These are phyloP conservation scores for Leccinum subrobustum DNA, from an alignment of 1,284 basidiomycete species.

Conservation along the genomic window DNA sequence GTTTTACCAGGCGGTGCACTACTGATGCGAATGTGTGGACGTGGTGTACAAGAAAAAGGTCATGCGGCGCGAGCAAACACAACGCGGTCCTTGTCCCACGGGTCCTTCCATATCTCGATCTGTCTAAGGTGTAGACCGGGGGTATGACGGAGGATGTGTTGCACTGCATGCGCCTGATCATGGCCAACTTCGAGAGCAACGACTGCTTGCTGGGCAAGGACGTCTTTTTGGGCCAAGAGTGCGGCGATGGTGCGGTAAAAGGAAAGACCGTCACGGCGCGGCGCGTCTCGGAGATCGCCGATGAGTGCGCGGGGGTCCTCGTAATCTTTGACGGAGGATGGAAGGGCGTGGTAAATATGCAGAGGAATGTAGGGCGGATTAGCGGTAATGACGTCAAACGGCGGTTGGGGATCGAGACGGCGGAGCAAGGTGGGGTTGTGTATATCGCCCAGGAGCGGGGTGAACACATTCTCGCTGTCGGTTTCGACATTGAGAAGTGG, in stretches of 20 bases:
- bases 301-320: constrained; percentile 83
- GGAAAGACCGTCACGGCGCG: constrained; percentile 53
- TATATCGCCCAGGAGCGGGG: constrained; percentile 46
- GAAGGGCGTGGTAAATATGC: constrained; percentile 61
- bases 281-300: constrained; percentile 53
- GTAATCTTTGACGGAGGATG: constrained; percentile 66
- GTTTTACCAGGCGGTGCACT: constrained; percentile 19
- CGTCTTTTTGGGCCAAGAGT: constrained; percentile 47
- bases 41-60: constrained; percentile 1
- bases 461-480: constrained; percentile 44
- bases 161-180: constrained; percentile 65
- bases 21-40: neutral
- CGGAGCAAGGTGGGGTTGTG: constrained; percentile 40
- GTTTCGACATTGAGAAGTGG: neutral
- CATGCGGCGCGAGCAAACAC: constrained; percentile 47
- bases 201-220: constrained; percentile 49
- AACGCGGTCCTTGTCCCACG: constrained; percentile 69
- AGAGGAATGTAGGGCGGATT: constrained; percentile 93
- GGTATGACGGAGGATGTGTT: constrained; percentile 50
- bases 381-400: constrained; percentile 80
- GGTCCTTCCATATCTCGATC: constrained; percentile 76
- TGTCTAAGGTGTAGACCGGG: constrained; percentile 48
- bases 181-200: constrained; percentile 82
- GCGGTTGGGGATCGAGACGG: constrained; percentile 32
- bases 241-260: constrained; percentile 77